Percentiles rank a stretch among this genome's conserved stretches.
These are phyloP conservation scores for Rhynchospora pubera DNA, from an alignment of 176 grass and related monocot genomes.

Conservation along the genomic window DNA sequence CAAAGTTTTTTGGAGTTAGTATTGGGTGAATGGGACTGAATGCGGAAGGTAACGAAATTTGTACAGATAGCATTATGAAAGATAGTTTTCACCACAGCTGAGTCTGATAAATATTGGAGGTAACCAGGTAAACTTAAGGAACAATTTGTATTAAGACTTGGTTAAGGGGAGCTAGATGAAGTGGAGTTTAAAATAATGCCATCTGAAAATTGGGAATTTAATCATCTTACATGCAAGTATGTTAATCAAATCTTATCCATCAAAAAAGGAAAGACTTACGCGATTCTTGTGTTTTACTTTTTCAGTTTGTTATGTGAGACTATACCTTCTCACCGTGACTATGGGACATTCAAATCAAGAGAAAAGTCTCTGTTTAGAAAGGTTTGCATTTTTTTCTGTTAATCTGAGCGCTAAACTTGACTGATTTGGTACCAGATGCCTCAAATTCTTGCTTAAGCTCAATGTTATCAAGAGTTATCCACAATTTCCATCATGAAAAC, in stretches of 20 bases:
- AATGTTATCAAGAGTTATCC: neutral
- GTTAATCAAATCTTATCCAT: neutral
- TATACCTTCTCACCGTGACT: constrained; percentile 81
- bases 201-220: neutral
- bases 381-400: constrained; percentile 29
- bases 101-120: neutral
- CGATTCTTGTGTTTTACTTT: neutral
- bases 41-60: neutral
- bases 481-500: neutral
- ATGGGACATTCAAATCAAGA: constrained; percentile 41
- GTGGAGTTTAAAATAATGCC: neutral
- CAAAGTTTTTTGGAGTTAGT: neutral
- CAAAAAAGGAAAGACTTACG: neutral
- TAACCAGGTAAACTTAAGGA: neutral
- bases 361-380: constrained; percentile 53
- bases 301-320: constrained; percentile 91
- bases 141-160: neutral
- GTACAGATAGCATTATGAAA: neutral
- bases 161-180: neutral
- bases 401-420: neutral
- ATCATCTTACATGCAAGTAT: neutral
- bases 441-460: neutral
- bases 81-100: neutral
- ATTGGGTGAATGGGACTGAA: neutral
- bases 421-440: neutral